Conservation (phyloP, 805 yeast species). For the Kodamaea jinghongensis region DNA sequence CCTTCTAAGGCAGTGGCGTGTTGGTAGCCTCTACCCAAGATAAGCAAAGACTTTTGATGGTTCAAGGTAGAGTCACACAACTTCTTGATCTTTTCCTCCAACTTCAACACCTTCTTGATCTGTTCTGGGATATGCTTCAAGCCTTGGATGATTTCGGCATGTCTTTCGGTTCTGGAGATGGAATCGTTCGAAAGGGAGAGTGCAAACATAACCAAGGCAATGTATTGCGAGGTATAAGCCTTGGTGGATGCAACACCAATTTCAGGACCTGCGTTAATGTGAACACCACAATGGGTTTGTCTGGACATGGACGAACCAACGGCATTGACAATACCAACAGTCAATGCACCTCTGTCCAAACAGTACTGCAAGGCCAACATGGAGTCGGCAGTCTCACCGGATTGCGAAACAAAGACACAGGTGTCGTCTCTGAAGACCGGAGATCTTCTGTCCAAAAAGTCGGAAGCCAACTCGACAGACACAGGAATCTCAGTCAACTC, state of each 20-base stretch:
- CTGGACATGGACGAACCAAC: slow-evolving; percentile 97
- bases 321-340: slow-evolving; percentile 95
- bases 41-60: slow-evolving; percentile 79
- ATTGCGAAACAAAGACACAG: slow-evolving; percentile 95
- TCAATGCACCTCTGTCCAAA: slow-evolving; percentile 93
- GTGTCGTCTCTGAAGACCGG: slow-evolving; percentile 99
- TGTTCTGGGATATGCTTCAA: slow-evolving; percentile 80
- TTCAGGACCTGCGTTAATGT: slow-evolving; percentile 98
- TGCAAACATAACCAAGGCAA: slow-evolving; percentile 96
- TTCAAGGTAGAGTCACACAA: slow-evolving; percentile 73
- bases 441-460: slow-evolving; percentile 87
- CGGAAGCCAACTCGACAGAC: slow-evolving; percentile 88
- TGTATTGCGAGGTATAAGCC: slow-evolving; percentile 97
- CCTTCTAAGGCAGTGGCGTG: slow-evolving; percentile 97
- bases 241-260: slow-evolving; percentile 99
- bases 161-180: slow-evolving; percentile 71
- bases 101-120: slow-evolving; percentile 69
- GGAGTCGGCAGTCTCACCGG: slow-evolving; percentile 98
- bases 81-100: slow-evolving; percentile 70
- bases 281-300: slow-evolving; percentile 98
- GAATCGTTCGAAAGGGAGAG: slow-evolving; percentile 92
- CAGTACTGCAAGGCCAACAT: slow-evolving; percentile 94
- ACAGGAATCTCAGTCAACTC: slow-evolving; percentile 96
- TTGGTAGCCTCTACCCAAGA: slow-evolving; percentile 97
- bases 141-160: slow-evolving; percentile 82